Conservation (phyloP, 306 rosid genomes). For the Gillenia trifoliata region DNA sequence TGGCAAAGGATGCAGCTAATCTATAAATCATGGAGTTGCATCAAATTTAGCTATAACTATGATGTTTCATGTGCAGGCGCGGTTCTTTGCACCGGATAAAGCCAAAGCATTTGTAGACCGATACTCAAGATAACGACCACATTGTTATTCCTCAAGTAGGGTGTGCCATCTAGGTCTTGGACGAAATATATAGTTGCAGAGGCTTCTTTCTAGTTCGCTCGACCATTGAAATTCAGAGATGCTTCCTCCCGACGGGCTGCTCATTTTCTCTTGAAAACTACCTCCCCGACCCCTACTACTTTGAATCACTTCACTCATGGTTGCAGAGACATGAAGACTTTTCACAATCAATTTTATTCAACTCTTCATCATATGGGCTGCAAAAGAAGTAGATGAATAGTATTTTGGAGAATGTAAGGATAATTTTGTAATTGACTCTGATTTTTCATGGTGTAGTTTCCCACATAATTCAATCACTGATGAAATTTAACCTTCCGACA, state of each 20-base stretch:
- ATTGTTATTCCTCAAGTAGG: background rate
- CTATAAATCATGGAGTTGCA: background rate
- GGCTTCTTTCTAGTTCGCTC: background rate
- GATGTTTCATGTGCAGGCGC: conserved; percentile 49
- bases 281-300: too few species aligned
- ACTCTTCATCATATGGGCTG: background rate
- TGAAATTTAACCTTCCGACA: background rate
- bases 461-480: background rate
- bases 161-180: background rate
- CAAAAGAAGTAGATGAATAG: background rate
- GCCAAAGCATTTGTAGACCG: conserved; percentile 86
- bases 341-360: background rate
- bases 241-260: too few species aligned
- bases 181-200: background rate
- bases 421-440: background rate
- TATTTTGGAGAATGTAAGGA: background rate
- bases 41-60: background rate
- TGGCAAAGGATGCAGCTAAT: background rate
- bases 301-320: too few species aligned
- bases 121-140: conserved; percentile 40
- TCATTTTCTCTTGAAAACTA: too few species aligned
- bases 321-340: background rate
- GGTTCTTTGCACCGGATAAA: conserved; percentile 81
- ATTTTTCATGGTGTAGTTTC: background rate
- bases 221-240: background rate